These are phyloP conservation scores for Hypoxylon crocopeplum DNA, from an alignment of 495 filamentous ascomycete genomes.

Conservation along the genomic window DNA sequence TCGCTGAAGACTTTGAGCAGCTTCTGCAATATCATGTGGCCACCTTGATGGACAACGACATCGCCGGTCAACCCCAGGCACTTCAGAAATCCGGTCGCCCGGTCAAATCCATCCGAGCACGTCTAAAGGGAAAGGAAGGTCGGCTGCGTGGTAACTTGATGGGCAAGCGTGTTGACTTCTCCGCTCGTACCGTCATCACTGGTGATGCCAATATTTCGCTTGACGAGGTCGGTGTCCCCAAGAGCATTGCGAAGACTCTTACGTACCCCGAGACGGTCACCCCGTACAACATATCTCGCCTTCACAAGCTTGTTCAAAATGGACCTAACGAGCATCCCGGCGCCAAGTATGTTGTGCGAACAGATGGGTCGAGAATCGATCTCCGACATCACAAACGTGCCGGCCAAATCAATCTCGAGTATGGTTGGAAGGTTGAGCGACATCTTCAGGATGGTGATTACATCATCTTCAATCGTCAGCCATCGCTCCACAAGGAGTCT, in stretches of 20 bases:
- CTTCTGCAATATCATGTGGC: constrained; percentile 98
- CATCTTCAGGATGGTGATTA: constrained; percentile 95
- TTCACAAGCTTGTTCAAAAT: constrained; percentile 87
- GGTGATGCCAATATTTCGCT: constrained; percentile 96
- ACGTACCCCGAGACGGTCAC: constrained; percentile 98
- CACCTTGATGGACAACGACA: constrained; percentile 99
- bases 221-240: constrained; percentile 94
- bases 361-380: constrained; percentile 91
- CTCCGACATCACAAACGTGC: constrained; percentile 88
- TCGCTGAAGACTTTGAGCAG: constrained; percentile 85
- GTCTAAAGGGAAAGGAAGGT: constrained; percentile 98
- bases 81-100: constrained; percentile 95
- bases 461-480: constrained; percentile 99
- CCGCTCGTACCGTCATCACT: constrained; percentile 98
- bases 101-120: constrained; percentile 93
- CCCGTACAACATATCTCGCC: constrained; percentile 93
- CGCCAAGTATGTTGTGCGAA: constrained; percentile 91
- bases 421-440: constrained; percentile 98
- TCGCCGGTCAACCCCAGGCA: constrained; percentile 93
- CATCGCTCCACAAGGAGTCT: constrained; percentile 98
- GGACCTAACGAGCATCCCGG: constrained; percentile 94
- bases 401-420: constrained; percentile 81
- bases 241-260: constrained; percentile 83
- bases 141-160: constrained; percentile 97
- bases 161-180: constrained; percentile 99